phyloP scores from a whole-genome alignment of 148 eudicot genomes.

The Heliosperma pusillum region DNA sequence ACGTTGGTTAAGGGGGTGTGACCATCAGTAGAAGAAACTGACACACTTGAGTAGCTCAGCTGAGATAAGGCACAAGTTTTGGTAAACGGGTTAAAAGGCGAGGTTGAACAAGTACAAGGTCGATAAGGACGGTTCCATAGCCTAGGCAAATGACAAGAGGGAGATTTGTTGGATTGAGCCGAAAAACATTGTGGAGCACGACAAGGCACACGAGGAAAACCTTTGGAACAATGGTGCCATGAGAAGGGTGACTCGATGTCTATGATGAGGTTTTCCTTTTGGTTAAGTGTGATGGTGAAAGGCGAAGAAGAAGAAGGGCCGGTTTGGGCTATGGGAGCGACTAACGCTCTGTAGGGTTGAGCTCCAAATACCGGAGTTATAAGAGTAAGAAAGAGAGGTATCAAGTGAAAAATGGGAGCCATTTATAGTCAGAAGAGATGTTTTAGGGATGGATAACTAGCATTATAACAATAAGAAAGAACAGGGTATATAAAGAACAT shows the following conservation, averaged over 20 bases:
- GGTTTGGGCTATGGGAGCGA: constrained; percentile 20
- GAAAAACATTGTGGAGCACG: constrained; percentile 14
- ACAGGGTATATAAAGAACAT: background rate
- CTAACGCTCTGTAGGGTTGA: constrained; percentile 12
- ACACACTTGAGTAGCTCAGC: constrained; percentile 25
- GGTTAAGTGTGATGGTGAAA: constrained; percentile 18
- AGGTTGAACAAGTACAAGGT: constrained; percentile 28
- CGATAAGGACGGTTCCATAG: background rate
- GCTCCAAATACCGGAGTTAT: background rate
- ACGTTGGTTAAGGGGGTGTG: constrained; percentile 26
- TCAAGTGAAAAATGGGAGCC: constrained; percentile 2
- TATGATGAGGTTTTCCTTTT: constrained; percentile 10
- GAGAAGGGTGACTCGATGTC: constrained; percentile 26
- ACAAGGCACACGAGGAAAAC: constrained; percentile 17
- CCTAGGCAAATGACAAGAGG: constrained; percentile 8
- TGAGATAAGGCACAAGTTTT: constrained; percentile 27
- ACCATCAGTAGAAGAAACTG: constrained; percentile 29
- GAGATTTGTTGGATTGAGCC: constrained; percentile 15
- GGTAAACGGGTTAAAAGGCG: constrained; percentile 33
- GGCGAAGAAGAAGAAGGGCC: constrained; percentile 12
- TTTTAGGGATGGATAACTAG: background rate
- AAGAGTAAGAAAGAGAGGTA: constrained; percentile 9
- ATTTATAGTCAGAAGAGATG: background rate
- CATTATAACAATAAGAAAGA: too few relatives aligned
- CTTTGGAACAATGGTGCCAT: constrained; percentile 23